Percentiles rank a stretch among this genome's conserved stretches.
These are phyloP conservation scores for Clarireedia monteithiana DNA, from an alignment of 2,329 filamentous ascomycete species.

Conservation along the genomic window DNA sequence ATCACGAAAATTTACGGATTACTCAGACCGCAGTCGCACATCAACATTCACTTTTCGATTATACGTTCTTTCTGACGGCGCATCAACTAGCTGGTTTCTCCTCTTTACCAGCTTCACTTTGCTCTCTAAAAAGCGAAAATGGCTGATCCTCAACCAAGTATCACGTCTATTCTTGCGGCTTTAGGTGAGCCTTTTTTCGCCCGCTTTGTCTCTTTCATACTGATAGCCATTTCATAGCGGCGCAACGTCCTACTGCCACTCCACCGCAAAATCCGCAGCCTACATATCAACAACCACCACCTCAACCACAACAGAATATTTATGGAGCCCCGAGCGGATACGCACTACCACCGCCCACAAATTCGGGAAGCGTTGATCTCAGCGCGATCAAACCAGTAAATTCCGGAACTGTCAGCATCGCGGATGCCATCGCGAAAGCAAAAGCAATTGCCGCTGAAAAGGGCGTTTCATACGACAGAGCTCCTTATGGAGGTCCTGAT, in stretches of 20 bases:
- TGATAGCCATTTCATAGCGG: slow-evolving; percentile 32
- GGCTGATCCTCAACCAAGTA: slow-evolving; percentile 38
- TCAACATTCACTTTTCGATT: not conserved
- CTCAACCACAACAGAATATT: slow-evolving; percentile 37
- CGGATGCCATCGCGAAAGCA: slow-evolving; percentile 78
- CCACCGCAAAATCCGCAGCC: slow-evolving; percentile 35
- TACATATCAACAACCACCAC: slow-evolving; percentile 33
- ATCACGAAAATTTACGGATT: too few species aligned
- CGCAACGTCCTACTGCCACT: slow-evolving; percentile 39
- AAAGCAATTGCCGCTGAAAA: slow-evolving; percentile 76
- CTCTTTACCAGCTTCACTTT: not conserved
- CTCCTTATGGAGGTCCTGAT: slow-evolving; percentile 33
- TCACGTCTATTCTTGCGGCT: slow-evolving; percentile 43
- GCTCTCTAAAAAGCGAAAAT: slow-evolving; percentile 15
- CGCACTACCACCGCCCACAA: slow-evolving; percentile 46
- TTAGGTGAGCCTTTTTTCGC: slow-evolving; percentile 32
- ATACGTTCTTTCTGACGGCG: not conserved
- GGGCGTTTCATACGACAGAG: slow-evolving; percentile 58
- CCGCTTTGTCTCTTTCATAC: not conserved
- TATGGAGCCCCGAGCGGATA: slow-evolving; percentile 33
- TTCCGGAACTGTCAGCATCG: slow-evolving; percentile 74
- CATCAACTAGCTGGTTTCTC: not conserved
- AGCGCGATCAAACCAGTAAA: slow-evolving; percentile 72
- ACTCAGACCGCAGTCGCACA: too few species aligned
- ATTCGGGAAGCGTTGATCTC: slow-evolving; percentile 70